Percentiles rank a stretch among this genome's conserved stretches.
Evolutionary conservation across 2,329 filamentous ascomycete species (phyloP).

Genomic region (Talaromyces pinophilus): DNA sequence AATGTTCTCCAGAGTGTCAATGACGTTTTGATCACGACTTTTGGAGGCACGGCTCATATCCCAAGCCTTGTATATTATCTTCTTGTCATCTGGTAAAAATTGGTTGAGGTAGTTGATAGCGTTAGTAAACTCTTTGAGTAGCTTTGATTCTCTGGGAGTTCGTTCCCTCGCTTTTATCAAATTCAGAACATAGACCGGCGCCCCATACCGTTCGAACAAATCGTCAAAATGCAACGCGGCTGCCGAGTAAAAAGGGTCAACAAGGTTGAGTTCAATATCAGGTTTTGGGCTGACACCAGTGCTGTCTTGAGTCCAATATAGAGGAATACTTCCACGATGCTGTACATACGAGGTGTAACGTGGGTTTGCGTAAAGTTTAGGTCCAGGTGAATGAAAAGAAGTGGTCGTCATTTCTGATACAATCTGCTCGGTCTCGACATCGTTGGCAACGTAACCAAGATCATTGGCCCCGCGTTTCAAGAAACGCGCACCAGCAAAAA

Average conservation of each 20-base stretch:
- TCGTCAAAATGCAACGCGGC: constrained; percentile 95
- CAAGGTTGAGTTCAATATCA: constrained; percentile 90
- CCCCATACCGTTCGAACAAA: constrained; percentile 88
- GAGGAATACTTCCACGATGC: constrained; percentile 91
- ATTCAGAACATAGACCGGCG: constrained; percentile 88
- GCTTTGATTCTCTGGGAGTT: constrained; percentile 85
- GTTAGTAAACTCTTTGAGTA: constrained; percentile 82
- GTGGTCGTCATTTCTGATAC: constrained; percentile 93
- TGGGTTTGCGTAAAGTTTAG: constrained; percentile 80
- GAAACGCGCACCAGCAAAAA: constrained; percentile 92
- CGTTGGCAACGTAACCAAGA: constrained; percentile 92
- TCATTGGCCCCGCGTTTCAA: constrained; percentile 95
- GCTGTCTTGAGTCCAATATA: constrained; percentile 97
- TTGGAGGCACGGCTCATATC: constrained; percentile 98
- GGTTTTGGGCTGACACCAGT: constrained; percentile 95
- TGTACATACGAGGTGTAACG: constrained; percentile 96
- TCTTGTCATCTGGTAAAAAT: constrained; percentile 78
- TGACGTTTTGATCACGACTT: constrained; percentile 88
- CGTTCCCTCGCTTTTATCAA: constrained; percentile 87
- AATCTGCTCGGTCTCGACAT: constrained; percentile 98
- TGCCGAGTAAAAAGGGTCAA: constrained; percentile 92
- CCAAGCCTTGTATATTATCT: constrained; percentile 92
- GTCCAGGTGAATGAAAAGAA: constrained; percentile 90
- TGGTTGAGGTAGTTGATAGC: constrained; percentile 93
- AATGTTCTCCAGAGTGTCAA: constrained; percentile 84